Base-by-base conservation (phyloP, 2,329 filamentous ascomycete genomes). In the Chaetomium sp. region DNA sequence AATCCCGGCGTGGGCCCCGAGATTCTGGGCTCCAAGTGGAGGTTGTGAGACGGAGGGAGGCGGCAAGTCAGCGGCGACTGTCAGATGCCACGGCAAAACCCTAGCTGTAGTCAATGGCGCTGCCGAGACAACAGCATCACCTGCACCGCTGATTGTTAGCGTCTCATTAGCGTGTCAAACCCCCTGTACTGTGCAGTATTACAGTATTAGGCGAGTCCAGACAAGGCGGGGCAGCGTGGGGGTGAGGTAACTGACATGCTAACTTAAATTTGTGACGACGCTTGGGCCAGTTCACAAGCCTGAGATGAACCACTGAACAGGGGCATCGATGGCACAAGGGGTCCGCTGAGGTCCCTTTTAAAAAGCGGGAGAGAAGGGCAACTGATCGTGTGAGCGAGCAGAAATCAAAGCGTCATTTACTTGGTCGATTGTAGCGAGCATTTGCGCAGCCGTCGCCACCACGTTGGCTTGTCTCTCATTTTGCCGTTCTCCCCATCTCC, bases 371-470 rank as follows among this genome's bases (percentile, higher is more conserved):
- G 53, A 65, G 67, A 65, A 58, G 33, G 68, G 68, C 63, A 70
- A 68, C 51, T 68, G 68, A 69, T 71, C 70, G 67, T 68, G 69
- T 69, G 70, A 65, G 64, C 53, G 33, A 50, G 8, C 13, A 21
- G 42, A 23, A 23, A 12, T 23, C 45, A 49, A 57, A 49, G 38
- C 33, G 21, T 29, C 35, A 1, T 38, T 29, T 29, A 6, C 51
- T 49, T 21, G 1, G 4, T 10, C 35, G 38, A 23, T 51, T 23
- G 21, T 8, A 55, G 35, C 42, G 6, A 60, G 50, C 38, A 16
- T 47, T 45, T 53, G 47, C 27, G 21, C 45, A 50, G 33, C 13
- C 45, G 21, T 12, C 33, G 23, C 58, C 45, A 21, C 55, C 29
- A 27, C 19, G 51, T 23, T 35, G 25, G 50, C 42, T 42, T 53